These are phyloP conservation scores for Hyaloscypha variabilis DNA, from an alignment of 495 filamentous ascomycete genomes.

Conservation along the genomic window DNA sequence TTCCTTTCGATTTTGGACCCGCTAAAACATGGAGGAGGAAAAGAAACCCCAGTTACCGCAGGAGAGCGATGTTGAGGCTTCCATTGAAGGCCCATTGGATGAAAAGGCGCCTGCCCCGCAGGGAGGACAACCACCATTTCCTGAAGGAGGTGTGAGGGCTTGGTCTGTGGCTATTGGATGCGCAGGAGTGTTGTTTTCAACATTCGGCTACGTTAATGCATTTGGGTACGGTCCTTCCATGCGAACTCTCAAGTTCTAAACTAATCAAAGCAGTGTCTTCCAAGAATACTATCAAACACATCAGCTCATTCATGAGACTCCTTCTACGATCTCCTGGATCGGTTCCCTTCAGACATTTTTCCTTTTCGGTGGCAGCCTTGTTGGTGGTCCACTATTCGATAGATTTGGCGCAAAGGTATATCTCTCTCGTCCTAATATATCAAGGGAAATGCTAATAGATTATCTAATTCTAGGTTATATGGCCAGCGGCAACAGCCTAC, in stretches of 20 bases:
- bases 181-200: constrained; percentile 21
- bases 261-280: constrained; percentile 58
- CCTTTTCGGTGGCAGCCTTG: constrained; percentile 21
- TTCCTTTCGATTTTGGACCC: neutral
- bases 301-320: constrained; percentile 44
- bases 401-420: constrained; percentile 24
- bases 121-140: constrained; percentile 8
- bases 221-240: constrained; percentile 53
- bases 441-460: neutral
- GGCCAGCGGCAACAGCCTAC: constrained; percentile 41
- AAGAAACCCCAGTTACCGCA: neutral
- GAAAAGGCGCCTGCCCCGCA: neutral
- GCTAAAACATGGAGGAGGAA: neutral
- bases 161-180: constrained; percentile 26
- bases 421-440: neutral
- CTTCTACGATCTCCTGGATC: constrained; percentile 77
- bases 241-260: too few species aligned
- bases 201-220: constrained; percentile 53
- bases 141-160: constrained; percentile 29
- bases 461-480: constrained; percentile 16
- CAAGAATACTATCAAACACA: constrained; percentile 68
- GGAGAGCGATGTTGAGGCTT: constrained; percentile 6
- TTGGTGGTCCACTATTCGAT: constrained; percentile 32
- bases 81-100: neutral
- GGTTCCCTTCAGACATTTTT: constrained; percentile 61